Evolutionary conservation across 305 asterid species (phyloP).

Genomic region (Withania somnifera): DNA sequence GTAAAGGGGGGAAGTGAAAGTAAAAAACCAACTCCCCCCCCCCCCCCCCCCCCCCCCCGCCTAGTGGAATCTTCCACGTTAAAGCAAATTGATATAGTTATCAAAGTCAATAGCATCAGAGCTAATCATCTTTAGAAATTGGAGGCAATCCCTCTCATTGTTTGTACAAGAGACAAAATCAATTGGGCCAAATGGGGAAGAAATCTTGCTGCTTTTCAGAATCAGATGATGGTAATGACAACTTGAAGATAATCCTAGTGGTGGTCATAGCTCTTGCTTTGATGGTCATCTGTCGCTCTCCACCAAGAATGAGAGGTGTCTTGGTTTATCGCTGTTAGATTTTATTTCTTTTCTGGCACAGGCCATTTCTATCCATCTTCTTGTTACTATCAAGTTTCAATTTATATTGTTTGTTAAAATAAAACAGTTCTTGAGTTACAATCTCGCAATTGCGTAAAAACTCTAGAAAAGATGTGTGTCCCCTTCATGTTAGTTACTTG

Average conservation of each 20-base stretch:
- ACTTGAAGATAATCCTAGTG: conserved; percentile 6
- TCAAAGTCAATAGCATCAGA: background rate
- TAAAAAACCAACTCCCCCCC: background rate
- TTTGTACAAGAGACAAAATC: background rate
- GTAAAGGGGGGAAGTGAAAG: too few species aligned
- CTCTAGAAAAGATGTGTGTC: background rate
- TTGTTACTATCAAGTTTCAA: background rate
- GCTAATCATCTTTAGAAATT: background rate
- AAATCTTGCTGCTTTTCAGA: conserved; percentile 16
- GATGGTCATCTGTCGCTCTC: conserved; percentile 17
- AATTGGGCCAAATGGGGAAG: conserved; percentile 18
- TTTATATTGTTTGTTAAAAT: background rate
- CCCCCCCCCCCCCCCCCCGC: background rate
- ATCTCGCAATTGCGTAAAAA: background rate
- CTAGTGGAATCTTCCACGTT: background rate
- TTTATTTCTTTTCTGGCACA: too few species aligned
- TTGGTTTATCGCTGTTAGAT: conserved; percentile 10
- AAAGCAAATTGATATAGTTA: background rate
- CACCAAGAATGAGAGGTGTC: conserved; percentile 16
- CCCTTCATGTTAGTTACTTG: background rate
- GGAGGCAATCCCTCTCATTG: background rate
- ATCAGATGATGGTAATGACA: conserved; percentile 14
- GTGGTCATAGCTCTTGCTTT: conserved; percentile 17
- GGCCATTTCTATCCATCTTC: background rate
- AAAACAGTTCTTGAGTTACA: background rate